Conservation (phyloP, 2,329 filamentous ascomycete species). For the Kalmusia sp. region DNA sequence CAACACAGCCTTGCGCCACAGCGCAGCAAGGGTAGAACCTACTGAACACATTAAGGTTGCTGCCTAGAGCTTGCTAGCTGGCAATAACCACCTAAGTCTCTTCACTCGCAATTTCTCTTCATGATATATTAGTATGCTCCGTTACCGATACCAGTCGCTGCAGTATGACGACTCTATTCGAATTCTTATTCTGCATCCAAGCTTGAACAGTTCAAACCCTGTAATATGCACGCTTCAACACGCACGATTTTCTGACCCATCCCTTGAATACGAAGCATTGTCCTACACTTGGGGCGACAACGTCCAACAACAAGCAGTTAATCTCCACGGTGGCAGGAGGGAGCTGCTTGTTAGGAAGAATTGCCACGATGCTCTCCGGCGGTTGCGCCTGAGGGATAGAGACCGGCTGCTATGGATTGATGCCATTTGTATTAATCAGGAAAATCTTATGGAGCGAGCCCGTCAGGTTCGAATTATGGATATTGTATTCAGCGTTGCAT, state of each 20-base stretch:
- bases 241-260: constrained; percentile 8
- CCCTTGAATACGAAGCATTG: constrained; percentile 14
- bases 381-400: constrained; percentile 3
- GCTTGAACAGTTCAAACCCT: constrained; percentile 6
- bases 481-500: constrained; percentile 7
- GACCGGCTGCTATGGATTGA: constrained; percentile 17
- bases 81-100: no score
- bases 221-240: constrained; percentile 14
- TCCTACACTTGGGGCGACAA: constrained; percentile 19
- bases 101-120: no score
- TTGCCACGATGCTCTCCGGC: constrained; percentile 13
- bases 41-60: no score
- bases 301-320: constrained; percentile 2
- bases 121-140: no score
- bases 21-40: no score
- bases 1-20: no score
- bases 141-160: constrained; percentile 9
- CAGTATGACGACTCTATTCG: constrained; percentile 14
- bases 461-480: constrained; percentile 16
- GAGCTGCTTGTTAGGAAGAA: constrained; percentile 8
- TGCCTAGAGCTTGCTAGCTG: no score
- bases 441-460: constrained; percentile 10
- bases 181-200: constrained; percentile 13
- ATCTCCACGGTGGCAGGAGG: constrained; percentile 2
- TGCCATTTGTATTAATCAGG: constrained; percentile 12